Evolutionary conservation across 2,329 filamentous ascomycete species (phyloP).

Genomic region (Herpotrichia juniperi): DNA sequence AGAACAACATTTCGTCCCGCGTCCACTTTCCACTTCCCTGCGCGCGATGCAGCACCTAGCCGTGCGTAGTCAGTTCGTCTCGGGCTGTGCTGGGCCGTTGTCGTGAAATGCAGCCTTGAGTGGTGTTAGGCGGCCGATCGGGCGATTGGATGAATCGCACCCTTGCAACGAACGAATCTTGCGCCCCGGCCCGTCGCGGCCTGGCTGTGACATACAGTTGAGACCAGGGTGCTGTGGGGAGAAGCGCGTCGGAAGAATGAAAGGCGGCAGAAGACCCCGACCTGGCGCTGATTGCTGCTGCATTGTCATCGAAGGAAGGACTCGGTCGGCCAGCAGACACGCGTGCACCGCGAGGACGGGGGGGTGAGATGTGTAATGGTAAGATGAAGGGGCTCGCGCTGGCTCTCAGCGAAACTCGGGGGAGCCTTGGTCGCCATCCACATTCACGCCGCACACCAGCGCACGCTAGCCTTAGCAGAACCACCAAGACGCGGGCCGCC

Average conservation of each 20-base stretch:
- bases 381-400: slow-evolving; percentile 1
- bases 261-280: slow-evolving; percentile 1
- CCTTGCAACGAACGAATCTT: slow-evolving; percentile 32
- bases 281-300: slow-evolving; percentile 19
- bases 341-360: slow-evolving; percentile 1
- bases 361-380: not conserved
- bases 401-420: not conserved
- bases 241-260: slow-evolving; percentile 24
- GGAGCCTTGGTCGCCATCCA: not conserved
- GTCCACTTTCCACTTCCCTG: not conserved
- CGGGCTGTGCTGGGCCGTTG: slow-evolving; percentile 16
- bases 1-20: not conserved
- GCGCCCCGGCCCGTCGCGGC: slow-evolving; percentile 44
- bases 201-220: slow-evolving; percentile 31
- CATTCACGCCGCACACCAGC: not conserved
- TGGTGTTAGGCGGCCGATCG: slow-evolving; percentile 30
- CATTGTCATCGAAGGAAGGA: slow-evolving; percentile 23
- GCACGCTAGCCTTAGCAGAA: not conserved
- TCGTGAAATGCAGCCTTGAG: slow-evolving; percentile 25
- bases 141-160: slow-evolving; percentile 24
- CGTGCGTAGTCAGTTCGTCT: slow-evolving; percentile 21
- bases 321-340: slow-evolving; percentile 20
- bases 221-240: slow-evolving; percentile 28
- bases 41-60: slow-evolving; percentile 23
- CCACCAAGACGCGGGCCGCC: slow-evolving; percentile 19